phyloP scores from a whole-genome alignment of 805 yeast genomes.

The Starmera amethionina region DNA sequence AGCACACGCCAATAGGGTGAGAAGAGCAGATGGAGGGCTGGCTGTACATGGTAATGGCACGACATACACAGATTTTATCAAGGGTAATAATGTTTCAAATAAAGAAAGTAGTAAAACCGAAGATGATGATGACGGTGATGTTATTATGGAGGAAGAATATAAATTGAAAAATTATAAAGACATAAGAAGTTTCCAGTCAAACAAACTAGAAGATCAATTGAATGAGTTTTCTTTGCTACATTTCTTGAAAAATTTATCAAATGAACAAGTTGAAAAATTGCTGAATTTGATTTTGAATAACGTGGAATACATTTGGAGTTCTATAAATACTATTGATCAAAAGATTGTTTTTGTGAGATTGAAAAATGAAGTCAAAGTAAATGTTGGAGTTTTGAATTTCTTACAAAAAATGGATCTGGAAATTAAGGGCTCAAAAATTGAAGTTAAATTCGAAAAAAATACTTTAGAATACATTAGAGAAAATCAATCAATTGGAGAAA shows the following conservation, averaged over 20 bases:
- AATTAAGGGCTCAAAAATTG: conserved; percentile 1
- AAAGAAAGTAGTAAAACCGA: neutral
- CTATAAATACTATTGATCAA: conserved; percentile 24
- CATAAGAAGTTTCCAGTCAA: conserved; percentile 22
- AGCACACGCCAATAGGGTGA: no score
- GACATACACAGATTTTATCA: neutral
- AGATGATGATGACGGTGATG: neutral
- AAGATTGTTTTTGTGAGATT: conserved; percentile 26
- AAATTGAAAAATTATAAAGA: conserved; percentile 9
- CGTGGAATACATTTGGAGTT: conserved; percentile 24
- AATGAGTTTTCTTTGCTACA: conserved; percentile 23
- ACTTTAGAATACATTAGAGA: conserved; percentile 7
- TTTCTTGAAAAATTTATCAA: conserved; percentile 22
- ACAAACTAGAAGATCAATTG: conserved; percentile 26
- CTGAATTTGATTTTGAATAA: conserved; percentile 10
- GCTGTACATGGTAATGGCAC: no score
- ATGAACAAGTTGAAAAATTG: conserved; percentile 24
- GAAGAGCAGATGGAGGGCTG: no score
- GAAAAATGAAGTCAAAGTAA: conserved; percentile 3
- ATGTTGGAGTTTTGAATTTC: conserved; percentile 1
- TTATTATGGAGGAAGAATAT: conserved; percentile 3
- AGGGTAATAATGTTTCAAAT: neutral
- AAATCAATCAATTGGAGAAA: neutral
- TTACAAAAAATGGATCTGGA: neutral
- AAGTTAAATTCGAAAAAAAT: conserved; percentile 4